Evolutionary conservation across 2,329 filamentous ascomycete genomes (phyloP).

Genomic region (Aschersonia sp.): DNA sequence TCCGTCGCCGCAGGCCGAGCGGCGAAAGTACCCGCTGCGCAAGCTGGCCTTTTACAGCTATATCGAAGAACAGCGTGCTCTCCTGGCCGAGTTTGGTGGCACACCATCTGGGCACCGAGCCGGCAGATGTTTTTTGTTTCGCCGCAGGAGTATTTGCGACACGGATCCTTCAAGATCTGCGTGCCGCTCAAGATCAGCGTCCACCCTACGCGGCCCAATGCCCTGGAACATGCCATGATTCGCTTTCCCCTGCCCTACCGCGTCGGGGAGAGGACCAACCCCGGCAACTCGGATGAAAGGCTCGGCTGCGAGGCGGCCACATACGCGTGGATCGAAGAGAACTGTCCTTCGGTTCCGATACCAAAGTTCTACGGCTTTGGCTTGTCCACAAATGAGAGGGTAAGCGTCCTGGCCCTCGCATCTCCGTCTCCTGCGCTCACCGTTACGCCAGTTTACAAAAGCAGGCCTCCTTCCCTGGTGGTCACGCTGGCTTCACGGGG

Average conservation of each 20-base stretch:
- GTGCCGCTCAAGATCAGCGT: conserved; percentile 10
- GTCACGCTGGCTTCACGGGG: conserved; percentile 1
- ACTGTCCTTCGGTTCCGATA: conserved; percentile 10
- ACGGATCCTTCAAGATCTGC: conserved; percentile 19
- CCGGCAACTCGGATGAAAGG: conserved; percentile 28
- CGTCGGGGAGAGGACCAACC: conserved; percentile 18
- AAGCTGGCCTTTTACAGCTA: conserved; percentile 4
- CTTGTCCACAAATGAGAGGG: conserved; percentile 7
- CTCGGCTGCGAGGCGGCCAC: conserved; percentile 10
- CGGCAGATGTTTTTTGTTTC: conserved; percentile 2
- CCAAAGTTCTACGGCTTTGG: conserved; percentile 12
- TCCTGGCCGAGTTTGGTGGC: not conserved
- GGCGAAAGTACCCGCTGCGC: conserved; percentile 4
- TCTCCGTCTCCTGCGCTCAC: not conserved
- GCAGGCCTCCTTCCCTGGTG: not conserved
- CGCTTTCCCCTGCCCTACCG: conserved; percentile 10
- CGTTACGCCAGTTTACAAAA: conserved; percentile 1
- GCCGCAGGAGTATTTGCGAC: conserved; percentile 5
- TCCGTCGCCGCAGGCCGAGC: too few species aligned
- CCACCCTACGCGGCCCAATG: not conserved
- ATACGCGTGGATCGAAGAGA: conserved; percentile 8
- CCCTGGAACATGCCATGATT: conserved; percentile 3
- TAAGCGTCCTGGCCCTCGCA: not conserved
- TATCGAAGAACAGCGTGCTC: conserved; percentile 1
- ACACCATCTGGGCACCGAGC: conserved; percentile 4